Evolutionary conservation across 1,284 basidiomycete species (phyloP).

Genomic region (Gymnopus androsaceus): DNA sequence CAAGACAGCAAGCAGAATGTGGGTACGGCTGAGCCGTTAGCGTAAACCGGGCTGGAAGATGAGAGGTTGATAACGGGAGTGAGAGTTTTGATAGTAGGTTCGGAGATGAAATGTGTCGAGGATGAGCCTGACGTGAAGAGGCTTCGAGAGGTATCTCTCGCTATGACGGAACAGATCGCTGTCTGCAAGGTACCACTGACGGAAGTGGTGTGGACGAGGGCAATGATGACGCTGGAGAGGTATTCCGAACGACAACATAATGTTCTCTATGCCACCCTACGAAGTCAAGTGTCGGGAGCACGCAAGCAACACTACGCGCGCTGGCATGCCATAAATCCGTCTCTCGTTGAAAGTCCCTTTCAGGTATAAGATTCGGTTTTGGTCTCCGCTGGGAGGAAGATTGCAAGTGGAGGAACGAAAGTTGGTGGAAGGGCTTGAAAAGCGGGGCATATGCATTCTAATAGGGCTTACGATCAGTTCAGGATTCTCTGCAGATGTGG

Average conservation of each 20-base stretch:
- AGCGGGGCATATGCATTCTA: slow-evolving; percentile 53
- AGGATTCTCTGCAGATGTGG: not conserved
- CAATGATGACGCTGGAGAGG: not conserved
- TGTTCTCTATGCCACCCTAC: slow-evolving; percentile 71
- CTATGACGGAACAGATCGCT: not conserved
- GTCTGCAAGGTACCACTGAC: not conserved
- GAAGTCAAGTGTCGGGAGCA: slow-evolving; percentile 58
- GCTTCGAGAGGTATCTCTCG: too few species aligned
- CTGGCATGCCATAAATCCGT: slow-evolving; percentile 56
- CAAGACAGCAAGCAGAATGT: not conserved
- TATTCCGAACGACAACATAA: slow-evolving; percentile 56
- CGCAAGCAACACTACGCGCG: slow-evolving; percentile 49
- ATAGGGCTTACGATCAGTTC: not conserved
- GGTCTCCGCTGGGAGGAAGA: slow-evolving; percentile 48
- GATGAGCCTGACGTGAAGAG: too few species aligned
- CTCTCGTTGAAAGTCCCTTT: slow-evolving; percentile 58
- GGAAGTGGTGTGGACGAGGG: not conserved
- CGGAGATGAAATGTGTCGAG: too few species aligned
- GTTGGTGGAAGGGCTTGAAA: slow-evolving; percentile 48
- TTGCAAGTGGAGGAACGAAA: slow-evolving; percentile 62
- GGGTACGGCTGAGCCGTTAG: not conserved
- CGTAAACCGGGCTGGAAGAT: too few species aligned
- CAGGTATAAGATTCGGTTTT: slow-evolving; percentile 57
- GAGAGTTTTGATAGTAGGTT: too few species aligned
- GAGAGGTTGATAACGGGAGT: not conserved